These are phyloP conservation scores for Naganishia antarctica DNA, from an alignment of 768 basidiomycete genomes.

Conservation along the genomic window DNA sequence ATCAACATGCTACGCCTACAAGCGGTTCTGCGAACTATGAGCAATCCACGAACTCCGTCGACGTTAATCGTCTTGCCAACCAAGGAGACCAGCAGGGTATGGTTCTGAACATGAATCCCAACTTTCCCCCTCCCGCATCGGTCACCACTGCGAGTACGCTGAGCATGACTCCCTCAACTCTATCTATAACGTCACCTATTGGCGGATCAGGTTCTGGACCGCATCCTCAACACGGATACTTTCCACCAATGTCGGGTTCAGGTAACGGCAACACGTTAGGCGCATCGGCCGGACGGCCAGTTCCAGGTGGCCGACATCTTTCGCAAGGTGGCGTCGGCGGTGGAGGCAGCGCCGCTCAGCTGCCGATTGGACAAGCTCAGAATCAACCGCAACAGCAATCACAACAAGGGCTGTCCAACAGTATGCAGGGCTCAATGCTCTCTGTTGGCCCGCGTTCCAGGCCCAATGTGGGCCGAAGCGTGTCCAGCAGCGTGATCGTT, in stretches of 20 bases:
- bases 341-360: background rate
- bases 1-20: background rate
- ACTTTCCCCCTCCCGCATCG: background rate
- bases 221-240: slow-evolving; percentile 18
- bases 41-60: background rate
- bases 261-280: background rate
- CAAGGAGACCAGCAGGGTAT: background rate
- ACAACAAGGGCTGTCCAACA: background rate
- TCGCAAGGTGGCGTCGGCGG: background rate
- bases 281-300: slow-evolving; percentile 1
- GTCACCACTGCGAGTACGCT: background rate
- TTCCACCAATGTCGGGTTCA: slow-evolving; percentile 2
- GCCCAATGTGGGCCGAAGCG: slow-evolving; percentile 17
- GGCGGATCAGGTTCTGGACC: background rate
- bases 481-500: slow-evolving; percentile 18
- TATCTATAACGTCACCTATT: background rate
- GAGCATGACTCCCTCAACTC: slow-evolving; percentile 2
- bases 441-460: slow-evolving; percentile 2
- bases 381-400: background rate
- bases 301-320: slow-evolving; percentile 6
- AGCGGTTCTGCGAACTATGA: background rate
- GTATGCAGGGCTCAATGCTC: background rate
- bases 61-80: background rate
- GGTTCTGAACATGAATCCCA: background rate
- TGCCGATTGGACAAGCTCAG: background rate